phyloP scores from a whole-genome alignment of 768 basidiomycete species.

The Leccinum barrowsii region DNA sequence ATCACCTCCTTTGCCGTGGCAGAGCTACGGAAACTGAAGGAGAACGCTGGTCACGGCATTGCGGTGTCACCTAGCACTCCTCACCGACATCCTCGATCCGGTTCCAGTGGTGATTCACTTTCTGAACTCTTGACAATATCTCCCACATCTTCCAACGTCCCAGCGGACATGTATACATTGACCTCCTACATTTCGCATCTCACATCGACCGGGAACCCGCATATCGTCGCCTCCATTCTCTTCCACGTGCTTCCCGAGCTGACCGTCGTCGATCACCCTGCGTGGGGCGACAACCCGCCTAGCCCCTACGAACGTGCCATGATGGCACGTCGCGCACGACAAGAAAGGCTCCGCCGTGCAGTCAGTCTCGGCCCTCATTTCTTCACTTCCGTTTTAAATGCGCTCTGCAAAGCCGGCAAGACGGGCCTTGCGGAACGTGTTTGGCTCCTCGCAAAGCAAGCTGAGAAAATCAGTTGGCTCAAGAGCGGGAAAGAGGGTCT shows the following conservation, averaged over 20 bases:
- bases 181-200: slow-evolving; percentile 52
- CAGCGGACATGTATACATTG: slow-evolving; percentile 46
- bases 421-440: slow-evolving; percentile 58
- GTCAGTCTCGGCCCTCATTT: slow-evolving; percentile 55
- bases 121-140: slow-evolving; percentile 12
- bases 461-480: slow-evolving; percentile 53
- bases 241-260: slow-evolving; percentile 57
- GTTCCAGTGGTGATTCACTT: slow-evolving; percentile 2
- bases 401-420: slow-evolving; percentile 52
- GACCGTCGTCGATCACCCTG: slow-evolving; percentile 35
- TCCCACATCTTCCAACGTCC: slow-evolving; percentile 14
- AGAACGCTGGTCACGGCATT: slow-evolving; percentile 25
- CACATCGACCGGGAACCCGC: slow-evolving; percentile 44
- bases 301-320: slow-evolving; percentile 22
- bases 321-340: slow-evolving; percentile 23
- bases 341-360: slow-evolving; percentile 39
- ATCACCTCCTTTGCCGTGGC: slow-evolving; percentile 39
- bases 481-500: slow-evolving; percentile 17
- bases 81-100: background rate
- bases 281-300: slow-evolving; percentile 32
- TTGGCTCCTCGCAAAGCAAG: slow-evolving; percentile 58
- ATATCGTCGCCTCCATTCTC: slow-evolving; percentile 45
- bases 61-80: slow-evolving; percentile 10
- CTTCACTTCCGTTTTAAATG: slow-evolving; percentile 57
- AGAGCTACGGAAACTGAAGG: slow-evolving; percentile 27